A percentile compares a stretch with the other conserved stretches of the same genome.
phyloP scores from a whole-genome alignment of 441 rosid genomes.

The Theobroma grandiflorum region DNA sequence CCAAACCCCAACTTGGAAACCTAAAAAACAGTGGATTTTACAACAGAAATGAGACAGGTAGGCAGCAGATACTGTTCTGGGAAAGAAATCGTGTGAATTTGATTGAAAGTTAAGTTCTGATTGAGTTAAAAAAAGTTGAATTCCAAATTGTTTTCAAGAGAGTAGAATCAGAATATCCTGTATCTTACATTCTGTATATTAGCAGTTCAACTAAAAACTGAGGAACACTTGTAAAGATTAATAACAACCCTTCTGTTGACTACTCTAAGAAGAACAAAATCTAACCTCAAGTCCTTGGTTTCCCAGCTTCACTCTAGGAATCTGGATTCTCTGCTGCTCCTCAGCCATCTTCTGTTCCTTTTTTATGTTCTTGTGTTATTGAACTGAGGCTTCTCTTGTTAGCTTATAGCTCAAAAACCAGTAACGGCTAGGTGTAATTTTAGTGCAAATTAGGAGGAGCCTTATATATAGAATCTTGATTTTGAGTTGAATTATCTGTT shows the following conservation, averaged over 20 bases:
- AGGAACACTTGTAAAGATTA: background rate
- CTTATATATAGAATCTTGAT: background rate
- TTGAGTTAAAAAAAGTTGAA: background rate
- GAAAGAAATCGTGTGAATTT: too few species aligned
- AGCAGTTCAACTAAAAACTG: background rate
- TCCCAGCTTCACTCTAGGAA: slow-evolving; percentile 56
- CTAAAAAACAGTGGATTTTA: background rate
- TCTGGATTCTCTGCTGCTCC: background rate
- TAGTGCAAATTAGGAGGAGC: background rate
- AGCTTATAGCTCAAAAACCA: background rate
- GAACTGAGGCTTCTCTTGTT: background rate
- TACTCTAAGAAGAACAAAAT: background rate
- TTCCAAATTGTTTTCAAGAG: background rate
- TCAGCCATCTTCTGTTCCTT: background rate
- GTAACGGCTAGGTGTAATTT: too few species aligned
- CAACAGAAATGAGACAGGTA: background rate
- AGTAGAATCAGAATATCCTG: background rate
- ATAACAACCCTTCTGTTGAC: background rate
- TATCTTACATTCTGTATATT: background rate
- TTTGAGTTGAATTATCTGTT: background rate
- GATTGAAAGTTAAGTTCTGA: background rate
- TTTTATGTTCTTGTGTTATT: background rate
- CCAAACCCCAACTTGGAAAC: background rate
- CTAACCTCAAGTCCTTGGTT: slow-evolving; percentile 62
- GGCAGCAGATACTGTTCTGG: too few species aligned